A percentile compares a stretch with the other conserved stretches of the same genome.
These are phyloP conservation scores for Camelina neglecta DNA, from an alignment of 345 rosid genomes.

Conservation along the genomic window DNA sequence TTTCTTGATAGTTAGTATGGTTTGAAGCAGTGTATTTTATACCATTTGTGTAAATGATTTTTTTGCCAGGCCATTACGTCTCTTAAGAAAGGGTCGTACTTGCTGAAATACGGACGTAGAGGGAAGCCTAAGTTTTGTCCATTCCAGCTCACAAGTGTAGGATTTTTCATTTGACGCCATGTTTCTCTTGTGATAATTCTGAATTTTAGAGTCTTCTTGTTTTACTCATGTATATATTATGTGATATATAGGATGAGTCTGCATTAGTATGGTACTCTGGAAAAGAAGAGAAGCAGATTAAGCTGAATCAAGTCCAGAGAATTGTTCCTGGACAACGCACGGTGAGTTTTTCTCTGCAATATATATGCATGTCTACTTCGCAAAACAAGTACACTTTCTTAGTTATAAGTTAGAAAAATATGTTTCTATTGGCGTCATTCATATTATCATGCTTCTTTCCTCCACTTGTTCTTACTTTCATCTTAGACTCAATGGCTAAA, in stretches of 20 bases:
- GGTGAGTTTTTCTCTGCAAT: conserved; percentile 55
- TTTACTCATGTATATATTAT: conserved; percentile 15
- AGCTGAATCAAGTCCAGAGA: conserved; percentile 65
- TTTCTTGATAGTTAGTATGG: not conserved
- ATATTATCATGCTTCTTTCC: conserved; percentile 1
- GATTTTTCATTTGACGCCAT: conserved; percentile 21
- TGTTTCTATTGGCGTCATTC: not conserved
- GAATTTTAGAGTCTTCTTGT: not conserved
- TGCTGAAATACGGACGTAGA: conserved; percentile 86
- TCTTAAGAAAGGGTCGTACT: conserved; percentile 83
- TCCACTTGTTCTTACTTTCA: not conserved
- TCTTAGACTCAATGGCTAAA: conserved; percentile 28
- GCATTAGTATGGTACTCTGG: conserved; percentile 93
- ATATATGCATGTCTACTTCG: not conserved
- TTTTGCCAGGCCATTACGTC: conserved; percentile 70
- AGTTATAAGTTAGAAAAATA: no score
- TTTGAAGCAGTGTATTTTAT: not conserved
- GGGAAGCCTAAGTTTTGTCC: conserved; percentile 96
- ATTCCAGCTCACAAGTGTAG: conserved; percentile 78
- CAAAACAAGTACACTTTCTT: not conserved
- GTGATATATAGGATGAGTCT: conserved; percentile 71
- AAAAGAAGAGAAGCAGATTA: conserved; percentile 75
- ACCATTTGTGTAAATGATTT: not conserved
- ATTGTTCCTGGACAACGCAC: conserved; percentile 96
- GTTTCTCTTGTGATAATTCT: not conserved